Base-by-base conservation (phyloP, 2,329 filamentous ascomycete species). In the Alternaria ethzedia region DNA sequence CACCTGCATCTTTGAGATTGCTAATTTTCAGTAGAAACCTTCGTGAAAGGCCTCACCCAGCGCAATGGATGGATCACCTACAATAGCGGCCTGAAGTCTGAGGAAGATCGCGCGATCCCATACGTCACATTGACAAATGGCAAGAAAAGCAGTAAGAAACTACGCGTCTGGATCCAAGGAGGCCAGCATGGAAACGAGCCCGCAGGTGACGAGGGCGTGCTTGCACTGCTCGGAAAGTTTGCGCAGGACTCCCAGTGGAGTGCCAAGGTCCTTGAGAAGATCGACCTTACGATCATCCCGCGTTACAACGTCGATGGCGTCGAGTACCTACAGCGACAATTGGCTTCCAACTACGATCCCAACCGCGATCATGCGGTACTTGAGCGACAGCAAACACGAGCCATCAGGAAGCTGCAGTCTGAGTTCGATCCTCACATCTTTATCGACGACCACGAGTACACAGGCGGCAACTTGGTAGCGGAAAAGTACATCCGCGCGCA, bases 221-320 rank as follows among this genome's bases (percentile, higher is more conserved):
- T 75, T 6, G 75, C 75, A 0, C 45, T 77, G 8, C 69, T 78
- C 0, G 75, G 74, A 9, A 74, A 73, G 52, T 64, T 78, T 15
- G 66, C 73, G 46, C 64, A 72, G 6, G 69, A 76, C 45, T 64
- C 68, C 9, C 59, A 68, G 2, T 75, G 70, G 70, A 66, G 70
- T 3, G 49, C 60, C 2, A 65, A 64, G 5, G 54, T 78, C 4
- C 68, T 77, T 10, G 63, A 74, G 6, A 67, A 65, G 12, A 45
- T 70, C 8, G 72, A 78, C 36, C 67, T 77, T 11, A 57, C 70
- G 32, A 57, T 75, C 6, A 43, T 75, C 6, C 72, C 73, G 2
- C 67, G 74, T 25, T 77, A 75, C 54, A 77, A 77, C n/a, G 70
- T 66, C 1, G 74, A 77, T 46, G 74, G 75, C 9, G 68, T 75